phyloP scores from a whole-genome alignment of 768 basidiomycete genomes.

The Pisolithus marmoratus region DNA sequence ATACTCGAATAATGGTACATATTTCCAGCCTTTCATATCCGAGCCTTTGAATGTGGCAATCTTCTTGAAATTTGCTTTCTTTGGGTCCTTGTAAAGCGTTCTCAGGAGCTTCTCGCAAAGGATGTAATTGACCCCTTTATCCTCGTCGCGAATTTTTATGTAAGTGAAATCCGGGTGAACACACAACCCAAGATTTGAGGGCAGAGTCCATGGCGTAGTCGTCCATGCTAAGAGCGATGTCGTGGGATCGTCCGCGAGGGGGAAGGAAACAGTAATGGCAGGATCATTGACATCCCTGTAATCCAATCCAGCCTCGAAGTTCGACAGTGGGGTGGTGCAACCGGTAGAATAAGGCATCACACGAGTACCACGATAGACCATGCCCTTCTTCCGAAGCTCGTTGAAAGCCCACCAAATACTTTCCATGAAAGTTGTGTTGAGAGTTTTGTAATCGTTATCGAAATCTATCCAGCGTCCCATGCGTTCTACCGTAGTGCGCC shows the following conservation, averaged over 20 bases:
- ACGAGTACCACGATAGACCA: conserved; percentile 88
- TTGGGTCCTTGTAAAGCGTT: conserved; percentile 93
- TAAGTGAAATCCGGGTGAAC: conserved; percentile 96
- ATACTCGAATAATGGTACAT: conserved; percentile 92
- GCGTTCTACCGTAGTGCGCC: conserved; percentile 91
- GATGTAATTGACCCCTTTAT: conserved; percentile 84
- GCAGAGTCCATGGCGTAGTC: conserved; percentile 97
- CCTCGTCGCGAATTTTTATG: conserved; percentile 92
- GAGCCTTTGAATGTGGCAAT: conserved; percentile 80
- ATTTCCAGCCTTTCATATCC: conserved; percentile 96
- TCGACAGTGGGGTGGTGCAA: conserved; percentile 91
- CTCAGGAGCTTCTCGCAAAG: conserved; percentile 81
- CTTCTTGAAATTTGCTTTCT: conserved; percentile 95
- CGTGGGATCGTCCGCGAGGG: conserved; percentile 84
- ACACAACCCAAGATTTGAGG: conserved; percentile 91
- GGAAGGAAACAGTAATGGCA: conserved; percentile 90
- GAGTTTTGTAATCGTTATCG: conserved; percentile 98
- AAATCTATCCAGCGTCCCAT: conserved; percentile 99
- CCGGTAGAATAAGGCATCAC: conserved; percentile 99
- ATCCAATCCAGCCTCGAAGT: conserved; percentile 92
- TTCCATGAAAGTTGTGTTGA: conserved; percentile 94
- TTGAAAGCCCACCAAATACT: conserved; percentile 98
- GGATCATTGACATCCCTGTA: conserved; percentile 95
- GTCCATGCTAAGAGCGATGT: conserved; percentile 96
- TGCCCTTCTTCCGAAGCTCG: conserved; percentile 84